phyloP scores from a whole-genome alignment of 768 basidiomycete species.

The Leccinellum rugosiceps region DNA sequence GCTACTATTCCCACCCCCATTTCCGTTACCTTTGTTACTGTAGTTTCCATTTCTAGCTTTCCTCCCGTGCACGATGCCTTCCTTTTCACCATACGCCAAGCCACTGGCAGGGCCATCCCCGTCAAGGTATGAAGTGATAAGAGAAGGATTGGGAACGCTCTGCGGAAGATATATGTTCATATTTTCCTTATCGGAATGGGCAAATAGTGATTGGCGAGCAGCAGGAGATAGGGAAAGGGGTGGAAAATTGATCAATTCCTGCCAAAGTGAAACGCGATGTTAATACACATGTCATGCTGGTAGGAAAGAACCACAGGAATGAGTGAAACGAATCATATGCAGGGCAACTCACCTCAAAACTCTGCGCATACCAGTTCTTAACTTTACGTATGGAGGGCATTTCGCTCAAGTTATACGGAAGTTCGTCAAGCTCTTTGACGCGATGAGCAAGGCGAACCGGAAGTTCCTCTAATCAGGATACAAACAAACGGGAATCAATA shows the following conservation, averaged over 20 bases:
- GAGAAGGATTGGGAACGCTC: constrained; percentile 14
- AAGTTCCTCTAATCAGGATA: constrained; percentile 8
- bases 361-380: constrained; percentile 19
- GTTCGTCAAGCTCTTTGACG: constrained; percentile 18
- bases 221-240: constrained; percentile 13
- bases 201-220: constrained; percentile 10
- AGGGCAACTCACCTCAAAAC: constrained; percentile 13
- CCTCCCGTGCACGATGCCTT: constrained; percentile 4
- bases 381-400: constrained; percentile 19
- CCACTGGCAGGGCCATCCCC: constrained; percentile 25
- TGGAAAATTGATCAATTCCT: constrained; percentile 13
- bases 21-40: constrained; percentile 18
- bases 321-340: neutral
- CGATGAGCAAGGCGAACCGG: constrained; percentile 17
- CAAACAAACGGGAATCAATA: neutral
- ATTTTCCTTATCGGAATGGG: constrained; percentile 11
- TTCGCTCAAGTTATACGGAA: constrained; percentile 15
- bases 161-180: constrained; percentile 16
- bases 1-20: constrained; percentile 17
- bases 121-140: constrained; percentile 19
- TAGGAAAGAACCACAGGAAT: neutral
- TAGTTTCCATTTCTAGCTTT: constrained; percentile 11
- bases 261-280: neutral
- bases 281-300: neutral
- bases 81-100: constrained; percentile 15